Evolutionary conservation across 352 stramenopile genomes (phyloP).

Genomic region (Pythium pyrilobum): DNA sequence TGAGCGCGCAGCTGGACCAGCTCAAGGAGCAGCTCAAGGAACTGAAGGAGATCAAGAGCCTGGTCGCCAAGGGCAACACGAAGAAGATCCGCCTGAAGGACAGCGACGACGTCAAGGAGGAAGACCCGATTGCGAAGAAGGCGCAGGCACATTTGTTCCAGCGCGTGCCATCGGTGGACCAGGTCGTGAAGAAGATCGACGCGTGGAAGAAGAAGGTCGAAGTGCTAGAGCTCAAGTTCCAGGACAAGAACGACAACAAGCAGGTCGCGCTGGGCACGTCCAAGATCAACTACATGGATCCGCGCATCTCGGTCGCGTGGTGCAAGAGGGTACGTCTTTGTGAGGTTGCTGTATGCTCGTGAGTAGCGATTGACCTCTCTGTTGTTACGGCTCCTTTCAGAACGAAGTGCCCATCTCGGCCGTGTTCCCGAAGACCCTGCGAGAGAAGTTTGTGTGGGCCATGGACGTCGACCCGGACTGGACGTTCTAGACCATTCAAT

Average conservation of each 20-base stretch:
- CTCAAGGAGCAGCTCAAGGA: slow-evolving; percentile 95
- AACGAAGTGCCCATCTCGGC: slow-evolving; percentile 97
- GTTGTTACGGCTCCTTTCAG: slow-evolving; percentile 21
- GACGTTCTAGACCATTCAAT: slow-evolving; percentile 95
- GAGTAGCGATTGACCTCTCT: too few species aligned
- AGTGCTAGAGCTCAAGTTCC: slow-evolving; percentile 86
- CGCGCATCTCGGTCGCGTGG: slow-evolving; percentile 98
- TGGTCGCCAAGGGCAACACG: slow-evolving; percentile 85
- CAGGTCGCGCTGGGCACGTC: slow-evolving; percentile 97
- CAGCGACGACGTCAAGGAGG: slow-evolving; percentile 80
- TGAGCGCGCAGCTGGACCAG: slow-evolving; percentile 89
- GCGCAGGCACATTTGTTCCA: slow-evolving; percentile 94
- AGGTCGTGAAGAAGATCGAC: slow-evolving; percentile 94
- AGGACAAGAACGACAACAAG: slow-evolving; percentile 99
- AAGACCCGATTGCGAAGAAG: slow-evolving; percentile 87
- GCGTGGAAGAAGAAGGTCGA: slow-evolving; percentile 95
- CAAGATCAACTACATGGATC: slow-evolving; percentile 99
- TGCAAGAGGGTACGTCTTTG: slow-evolving; percentile 96
- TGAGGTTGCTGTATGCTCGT: slow-evolving; percentile 50
- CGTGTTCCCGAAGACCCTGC: slow-evolving; percentile 98
- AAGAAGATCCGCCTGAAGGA: slow-evolving; percentile 91
- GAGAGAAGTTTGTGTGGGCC: slow-evolving; percentile 99
- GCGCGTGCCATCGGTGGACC: slow-evolving; percentile 85
- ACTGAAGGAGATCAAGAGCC: slow-evolving; percentile 90
- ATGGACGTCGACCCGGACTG: slow-evolving; percentile 97